Percentiles rank a stretch among this genome's conserved stretches.
These are phyloP conservation scores for Arthrobotrys sinensis DNA, from an alignment of 2,329 filamentous ascomycete genomes.

Conservation along the genomic window DNA sequence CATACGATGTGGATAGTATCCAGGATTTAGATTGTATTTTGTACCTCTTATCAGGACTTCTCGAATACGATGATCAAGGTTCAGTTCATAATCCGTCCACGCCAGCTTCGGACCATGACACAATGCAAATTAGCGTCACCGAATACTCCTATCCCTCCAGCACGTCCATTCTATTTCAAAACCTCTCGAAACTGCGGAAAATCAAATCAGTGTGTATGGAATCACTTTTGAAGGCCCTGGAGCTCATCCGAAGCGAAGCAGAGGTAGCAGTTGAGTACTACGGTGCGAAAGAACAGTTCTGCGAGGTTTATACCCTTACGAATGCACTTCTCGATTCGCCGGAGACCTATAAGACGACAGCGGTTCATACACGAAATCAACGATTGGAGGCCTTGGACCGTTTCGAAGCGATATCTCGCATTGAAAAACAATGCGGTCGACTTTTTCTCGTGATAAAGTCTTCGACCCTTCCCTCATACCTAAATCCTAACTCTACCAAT, in stretches of 20 bases:
- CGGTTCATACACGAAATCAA: not conserved
- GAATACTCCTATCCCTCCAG: not conserved
- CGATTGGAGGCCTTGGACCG: not conserved
- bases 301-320: not conserved
- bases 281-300: not conserved
- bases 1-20: not conserved
- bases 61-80: not conserved
- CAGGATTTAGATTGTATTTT: conserved; percentile 15
- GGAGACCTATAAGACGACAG: not conserved
- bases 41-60: conserved; percentile 10
- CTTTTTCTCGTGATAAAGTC: conserved; percentile 5
- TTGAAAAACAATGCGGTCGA: not conserved
- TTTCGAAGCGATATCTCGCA: not conserved
- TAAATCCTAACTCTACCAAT: too few relatives aligned
- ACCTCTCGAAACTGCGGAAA: not conserved
- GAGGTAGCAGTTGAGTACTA: not conserved
- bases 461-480: not conserved
- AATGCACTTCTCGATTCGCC: not conserved
- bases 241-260: not conserved
- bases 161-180: not conserved
- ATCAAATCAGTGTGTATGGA: not conserved
- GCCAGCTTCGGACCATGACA: not conserved
- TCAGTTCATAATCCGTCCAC: not conserved
- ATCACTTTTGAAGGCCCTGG: not conserved
- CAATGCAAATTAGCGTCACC: not conserved